Evolutionary conservation across 148 eudicot species (phyloP), one percentile per base, ranked within the genome.

Genomic region (Chenopodium quinoa): DNA sequence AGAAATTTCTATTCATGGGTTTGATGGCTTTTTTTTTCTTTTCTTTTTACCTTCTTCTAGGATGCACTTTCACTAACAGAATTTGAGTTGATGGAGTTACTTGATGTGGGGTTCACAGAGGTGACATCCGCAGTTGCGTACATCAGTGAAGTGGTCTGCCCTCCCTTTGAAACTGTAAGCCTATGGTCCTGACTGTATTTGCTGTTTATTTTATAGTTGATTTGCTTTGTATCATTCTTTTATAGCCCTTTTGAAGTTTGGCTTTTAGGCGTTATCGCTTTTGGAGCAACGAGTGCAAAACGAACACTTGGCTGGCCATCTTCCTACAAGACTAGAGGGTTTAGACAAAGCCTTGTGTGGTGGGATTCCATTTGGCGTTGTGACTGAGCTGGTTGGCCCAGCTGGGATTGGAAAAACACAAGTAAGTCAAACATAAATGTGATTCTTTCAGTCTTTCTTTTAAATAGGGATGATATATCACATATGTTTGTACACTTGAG

Each of bases 351-450:
- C 91, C 19, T 87, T 94, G 74, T 92, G 93, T 76, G 98, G 98
- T 79, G 98, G 98, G 60, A 89, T 94, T 79, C 98, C 98, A 11
- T 92, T 90, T 90, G 97, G 98, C 79, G 92, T 90, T 81, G 87
- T 94, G 71, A 94, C 98, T 31, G 98, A 94, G 90, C 78, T 92
- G 74, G 98, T 94, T 75, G 98, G 97, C 76, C 98, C 97, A 50
- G 92, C 98, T 58, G 98, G 98, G 76, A 88, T 91, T 75, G 98
- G 98, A 77, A 94, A 94, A 89, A 94, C 97, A 79, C 97, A 94
- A 82, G 98, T 92, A 89, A 65, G 83, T 69, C 54, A 10, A 48
- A 54, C 13, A 46, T 17, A 73, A 46, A 22, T 11, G n/a, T 37
- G 46, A 7, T 78, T 63, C 40, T 78, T 54, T 5, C 13, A 27